Percentiles rank a stretch among this genome's conserved stretches.
These are phyloP conservation scores for Colletotrichum somersetense DNA, from an alignment of 2,329 filamentous ascomycete species.

Conservation along the genomic window DNA sequence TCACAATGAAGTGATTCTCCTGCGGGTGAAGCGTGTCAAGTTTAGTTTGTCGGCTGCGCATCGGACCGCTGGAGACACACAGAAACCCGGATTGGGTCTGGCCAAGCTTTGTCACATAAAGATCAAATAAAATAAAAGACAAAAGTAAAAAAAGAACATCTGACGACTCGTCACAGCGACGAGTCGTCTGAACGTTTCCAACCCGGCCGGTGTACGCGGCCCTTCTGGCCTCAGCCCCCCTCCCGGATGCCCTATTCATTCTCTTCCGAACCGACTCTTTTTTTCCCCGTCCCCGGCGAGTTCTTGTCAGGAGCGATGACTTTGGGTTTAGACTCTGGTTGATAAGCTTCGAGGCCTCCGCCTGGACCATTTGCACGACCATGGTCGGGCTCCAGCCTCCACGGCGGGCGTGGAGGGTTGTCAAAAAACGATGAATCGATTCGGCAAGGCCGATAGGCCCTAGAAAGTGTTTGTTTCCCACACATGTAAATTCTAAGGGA, in stretches of 20 bases:
- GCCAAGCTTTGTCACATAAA: not conserved
- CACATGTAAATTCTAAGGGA: not conserved
- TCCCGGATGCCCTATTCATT: not conserved
- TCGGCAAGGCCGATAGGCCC: not conserved
- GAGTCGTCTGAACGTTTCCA: conserved; percentile 14
- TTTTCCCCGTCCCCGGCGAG: no score
- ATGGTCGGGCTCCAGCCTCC: not conserved
- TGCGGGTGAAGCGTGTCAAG: no score
- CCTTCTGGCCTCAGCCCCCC: not conserved
- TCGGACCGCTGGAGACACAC: no score
- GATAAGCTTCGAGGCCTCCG: not conserved
- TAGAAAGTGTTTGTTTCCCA: not conserved
- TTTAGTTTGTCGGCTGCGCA: no score
- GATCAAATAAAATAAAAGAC: not conserved
- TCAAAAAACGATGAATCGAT: no score
- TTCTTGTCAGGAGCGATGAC: not conserved
- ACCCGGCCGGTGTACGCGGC: not conserved
- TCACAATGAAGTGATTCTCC: not conserved
- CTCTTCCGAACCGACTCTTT: not conserved
- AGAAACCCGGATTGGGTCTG: not conserved
- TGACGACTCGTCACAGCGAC: not conserved
- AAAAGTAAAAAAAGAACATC: not conserved
- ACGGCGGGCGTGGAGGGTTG: not conserved
- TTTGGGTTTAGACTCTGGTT: not conserved
- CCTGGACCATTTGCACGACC: no score